A percentile compares a stretch with the other conserved stretches of the same genome.
phyloP scores from a whole-genome alignment of 2,329 filamentous ascomycete genomes.

The Fusarium bactridioides region DNA sequence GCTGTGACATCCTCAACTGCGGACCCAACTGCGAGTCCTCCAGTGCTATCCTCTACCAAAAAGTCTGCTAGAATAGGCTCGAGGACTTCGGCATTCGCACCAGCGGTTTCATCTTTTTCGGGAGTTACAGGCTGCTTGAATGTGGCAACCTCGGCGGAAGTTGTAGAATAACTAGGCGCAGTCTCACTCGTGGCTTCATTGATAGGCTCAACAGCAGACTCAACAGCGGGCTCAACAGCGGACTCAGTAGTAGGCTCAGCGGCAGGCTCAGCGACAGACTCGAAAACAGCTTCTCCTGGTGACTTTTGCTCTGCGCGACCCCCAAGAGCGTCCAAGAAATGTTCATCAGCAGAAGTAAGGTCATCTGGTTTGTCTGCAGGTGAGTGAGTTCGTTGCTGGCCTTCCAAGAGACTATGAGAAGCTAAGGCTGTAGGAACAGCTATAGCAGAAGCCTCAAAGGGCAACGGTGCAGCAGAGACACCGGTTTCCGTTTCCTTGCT shows the following conservation, averaged over 20 bases:
- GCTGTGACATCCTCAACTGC: not conserved
- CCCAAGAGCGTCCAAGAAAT: slow-evolving; percentile 48
- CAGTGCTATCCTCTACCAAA: not conserved
- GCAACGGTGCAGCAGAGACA: slow-evolving; percentile 50
- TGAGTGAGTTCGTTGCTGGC: slow-evolving; percentile 10
- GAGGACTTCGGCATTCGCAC: not conserved
- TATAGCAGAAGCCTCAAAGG: slow-evolving; percentile 41
- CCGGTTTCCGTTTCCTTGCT: slow-evolving; percentile 55
- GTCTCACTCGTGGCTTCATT: not conserved
- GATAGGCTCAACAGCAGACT: not conserved
- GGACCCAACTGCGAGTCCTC: not conserved
- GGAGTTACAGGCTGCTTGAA: slow-evolving; percentile 1
- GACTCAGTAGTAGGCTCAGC: not conserved
- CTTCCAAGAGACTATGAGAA: slow-evolving; percentile 40
- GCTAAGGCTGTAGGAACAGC: slow-evolving; percentile 31
- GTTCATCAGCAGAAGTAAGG: slow-evolving; percentile 47
- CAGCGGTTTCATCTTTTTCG: not conserved
- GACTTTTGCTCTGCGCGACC: slow-evolving; percentile 31
- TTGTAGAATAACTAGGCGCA: not conserved
- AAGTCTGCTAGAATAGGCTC: not conserved
- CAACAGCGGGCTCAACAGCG: not conserved
- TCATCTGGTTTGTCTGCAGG: slow-evolving; percentile 42
- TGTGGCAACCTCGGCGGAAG: not conserved
- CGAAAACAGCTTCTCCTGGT: slow-evolving; percentile 7
- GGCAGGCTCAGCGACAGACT: not conserved